Percentiles rank a stretch among this genome's conserved stretches.
Evolutionary conservation across 2,329 filamentous ascomycete species (phyloP).

Genomic region (Pseudogymnoascus sp.): DNA sequence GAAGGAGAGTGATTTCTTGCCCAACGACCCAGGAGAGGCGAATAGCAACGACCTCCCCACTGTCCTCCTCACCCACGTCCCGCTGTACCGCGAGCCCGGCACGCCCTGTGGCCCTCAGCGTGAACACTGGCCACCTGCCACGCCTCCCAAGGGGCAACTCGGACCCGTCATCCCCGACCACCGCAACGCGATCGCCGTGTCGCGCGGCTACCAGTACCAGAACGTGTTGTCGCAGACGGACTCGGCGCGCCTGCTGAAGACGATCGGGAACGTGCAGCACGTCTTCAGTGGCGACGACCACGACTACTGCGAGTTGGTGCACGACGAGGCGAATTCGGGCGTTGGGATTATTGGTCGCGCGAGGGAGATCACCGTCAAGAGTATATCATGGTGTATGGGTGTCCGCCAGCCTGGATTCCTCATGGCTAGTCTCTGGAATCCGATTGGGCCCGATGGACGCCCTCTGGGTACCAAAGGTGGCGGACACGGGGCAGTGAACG

Average conservation of each 20-base stretch:
- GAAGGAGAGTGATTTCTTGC: slow-evolving; percentile 31
- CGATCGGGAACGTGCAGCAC: slow-evolving; percentile 71
- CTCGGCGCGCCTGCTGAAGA: slow-evolving; percentile 66
- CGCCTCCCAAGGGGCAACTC: slow-evolving; percentile 50
- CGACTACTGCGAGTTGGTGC: slow-evolving; percentile 88
- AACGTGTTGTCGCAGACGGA: slow-evolving; percentile 77
- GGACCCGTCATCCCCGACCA: slow-evolving; percentile 51
- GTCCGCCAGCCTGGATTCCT: slow-evolving; percentile 80
- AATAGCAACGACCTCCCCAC: slow-evolving; percentile 65
- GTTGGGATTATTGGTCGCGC: slow-evolving; percentile 44
- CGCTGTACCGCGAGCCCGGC: slow-evolving; percentile 70
- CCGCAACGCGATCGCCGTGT: slow-evolving; percentile 69
- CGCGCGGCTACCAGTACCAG: slow-evolving; percentile 87
- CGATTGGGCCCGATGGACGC: slow-evolving; percentile 55
- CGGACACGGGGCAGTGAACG: slow-evolving; percentile 25
- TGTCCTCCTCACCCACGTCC: slow-evolving; percentile 83
- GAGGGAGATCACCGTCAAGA: slow-evolving; percentile 88
- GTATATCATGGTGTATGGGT: slow-evolving; percentile 93
- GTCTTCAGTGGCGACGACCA: slow-evolving; percentile 96
- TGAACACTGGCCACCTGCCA: slow-evolving; percentile 71
- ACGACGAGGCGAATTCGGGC: slow-evolving; percentile 52
- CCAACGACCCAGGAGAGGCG: slow-evolving; percentile 35
- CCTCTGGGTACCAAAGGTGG: slow-evolving; percentile 30
- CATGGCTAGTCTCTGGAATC: slow-evolving; percentile 87
- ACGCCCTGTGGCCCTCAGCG: slow-evolving; percentile 82